Evolutionary conservation across 192 early-diverging fungal genomes (phyloP).

Genomic region (Coemansia sp.): DNA sequence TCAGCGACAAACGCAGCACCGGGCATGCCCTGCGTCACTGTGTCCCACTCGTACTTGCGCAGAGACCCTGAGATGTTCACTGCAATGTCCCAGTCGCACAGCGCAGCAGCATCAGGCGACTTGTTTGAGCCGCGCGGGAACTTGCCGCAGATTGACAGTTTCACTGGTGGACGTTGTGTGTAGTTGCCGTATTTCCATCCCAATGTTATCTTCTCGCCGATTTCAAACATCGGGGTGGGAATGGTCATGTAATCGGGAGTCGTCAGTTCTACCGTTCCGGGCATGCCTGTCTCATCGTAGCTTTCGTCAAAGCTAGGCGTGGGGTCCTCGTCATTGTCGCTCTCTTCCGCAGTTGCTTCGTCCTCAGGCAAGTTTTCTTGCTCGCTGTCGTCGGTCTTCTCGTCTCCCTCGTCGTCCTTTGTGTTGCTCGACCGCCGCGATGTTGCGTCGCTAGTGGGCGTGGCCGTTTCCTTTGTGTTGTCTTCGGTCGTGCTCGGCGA

Average conservation of each 20-base stretch:
- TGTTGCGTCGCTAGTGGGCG: not conserved
- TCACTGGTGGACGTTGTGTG: slow-evolving; percentile 27
- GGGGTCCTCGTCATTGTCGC: slow-evolving; percentile 1
- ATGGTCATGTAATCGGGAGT: slow-evolving; percentile 31
- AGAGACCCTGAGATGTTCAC: slow-evolving; percentile 35
- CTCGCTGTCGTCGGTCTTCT: slow-evolving; percentile 6
- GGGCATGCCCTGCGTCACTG: slow-evolving; percentile 25
- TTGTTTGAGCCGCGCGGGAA: slow-evolving; percentile 32
- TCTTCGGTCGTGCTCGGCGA: not conserved
- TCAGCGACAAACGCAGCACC: slow-evolving; percentile 42
- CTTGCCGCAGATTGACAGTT: slow-evolving; percentile 45
- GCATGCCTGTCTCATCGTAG: slow-evolving; percentile 41
- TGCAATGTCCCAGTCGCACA: slow-evolving; percentile 51
- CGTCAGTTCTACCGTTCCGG: slow-evolving; percentile 23
- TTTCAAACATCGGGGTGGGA: slow-evolving; percentile 49
- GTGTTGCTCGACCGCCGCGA: not conserved
- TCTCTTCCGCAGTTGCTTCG: slow-evolving; percentile 10
- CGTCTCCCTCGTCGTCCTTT: not conserved
- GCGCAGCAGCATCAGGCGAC: slow-evolving; percentile 6
- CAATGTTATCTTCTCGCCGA: slow-evolving; percentile 33
- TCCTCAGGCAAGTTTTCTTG: not conserved
- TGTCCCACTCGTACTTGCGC: slow-evolving; percentile 47
- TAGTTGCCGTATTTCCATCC: slow-evolving; percentile 44
- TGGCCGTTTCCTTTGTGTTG: slow-evolving; percentile 1
- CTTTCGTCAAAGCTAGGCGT: slow-evolving; percentile 31